phyloP scores from a whole-genome alignment of 306 rosid genomes.

The Quercus variabilis region DNA sequence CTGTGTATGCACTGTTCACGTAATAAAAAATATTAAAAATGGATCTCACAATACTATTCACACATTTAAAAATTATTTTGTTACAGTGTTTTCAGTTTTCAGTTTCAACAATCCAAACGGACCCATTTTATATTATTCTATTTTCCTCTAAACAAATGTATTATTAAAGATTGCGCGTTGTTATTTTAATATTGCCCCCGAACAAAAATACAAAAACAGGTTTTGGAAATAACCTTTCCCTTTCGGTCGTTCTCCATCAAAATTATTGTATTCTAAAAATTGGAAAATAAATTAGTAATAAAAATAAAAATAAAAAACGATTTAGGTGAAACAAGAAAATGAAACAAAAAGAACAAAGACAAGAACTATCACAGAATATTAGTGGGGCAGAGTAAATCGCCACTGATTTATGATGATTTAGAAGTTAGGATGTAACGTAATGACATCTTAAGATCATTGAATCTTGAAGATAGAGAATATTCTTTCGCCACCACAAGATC shows the following conservation, averaged over 20 bases:
- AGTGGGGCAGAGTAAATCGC: background rate
- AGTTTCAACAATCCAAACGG: no score
- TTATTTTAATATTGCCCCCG: no score
- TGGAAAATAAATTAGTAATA: background rate
- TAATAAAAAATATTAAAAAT: no score
- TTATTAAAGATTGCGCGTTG: no score
- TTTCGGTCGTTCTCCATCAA: background rate
- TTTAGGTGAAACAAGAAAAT: background rate
- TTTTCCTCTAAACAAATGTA: no score
- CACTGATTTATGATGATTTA: background rate
- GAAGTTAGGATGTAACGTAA: background rate
- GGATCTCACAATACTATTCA: no score
- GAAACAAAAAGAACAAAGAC: background rate
- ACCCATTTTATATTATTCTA: no score
- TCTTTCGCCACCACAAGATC: constrained; percentile 2
- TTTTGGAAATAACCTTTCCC: background rate
- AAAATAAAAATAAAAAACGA: no score
- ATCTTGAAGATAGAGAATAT: background rate
- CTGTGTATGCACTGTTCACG: no score
- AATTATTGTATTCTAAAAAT: background rate
- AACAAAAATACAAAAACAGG: background rate
- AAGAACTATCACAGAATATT: background rate
- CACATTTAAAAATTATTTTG: no score
- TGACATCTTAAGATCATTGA: background rate
- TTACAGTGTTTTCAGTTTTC: no score